Evolutionary conservation across 805 yeast species (phyloP).

Genomic region (Kluyveromyces starmeri): DNA sequence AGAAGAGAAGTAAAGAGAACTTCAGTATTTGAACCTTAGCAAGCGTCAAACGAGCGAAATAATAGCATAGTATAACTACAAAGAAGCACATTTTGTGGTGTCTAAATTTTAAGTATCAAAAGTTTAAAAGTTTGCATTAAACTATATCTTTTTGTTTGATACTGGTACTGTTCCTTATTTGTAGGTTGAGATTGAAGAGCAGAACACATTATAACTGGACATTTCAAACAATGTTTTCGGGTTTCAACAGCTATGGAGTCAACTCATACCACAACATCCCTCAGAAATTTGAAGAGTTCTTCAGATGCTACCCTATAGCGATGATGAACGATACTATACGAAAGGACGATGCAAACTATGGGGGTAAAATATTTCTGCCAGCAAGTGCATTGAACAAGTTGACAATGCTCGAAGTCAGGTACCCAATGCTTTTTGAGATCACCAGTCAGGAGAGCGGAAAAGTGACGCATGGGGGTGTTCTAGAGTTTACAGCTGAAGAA

Average conservation of each 20-base stretch:
- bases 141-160: too few relatives aligned
- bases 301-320: constrained; percentile 84
- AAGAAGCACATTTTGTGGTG: too few relatives aligned
- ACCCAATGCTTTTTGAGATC: constrained; percentile 90
- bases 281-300: constrained; percentile 70
- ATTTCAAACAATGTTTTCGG: constrained; percentile 33
- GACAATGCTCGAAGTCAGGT: constrained; percentile 83
- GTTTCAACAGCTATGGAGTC: constrained; percentile 25
- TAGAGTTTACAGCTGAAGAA: constrained; percentile 95
- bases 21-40: too few relatives aligned
- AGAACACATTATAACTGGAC: too few relatives aligned
- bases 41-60: too few relatives aligned
- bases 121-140: too few relatives aligned
- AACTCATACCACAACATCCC: constrained; percentile 25
- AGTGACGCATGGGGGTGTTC: constrained; percentile 83
- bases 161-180: too few relatives aligned
- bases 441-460: constrained; percentile 52
- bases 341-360: constrained; percentile 75
- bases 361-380: constrained; percentile 93
- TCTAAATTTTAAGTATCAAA: too few relatives aligned
- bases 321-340: constrained; percentile 76
- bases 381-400: constrained; percentile 84
- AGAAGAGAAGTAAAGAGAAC: too few relatives aligned
- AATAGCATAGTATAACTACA: too few relatives aligned
- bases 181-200: too few relatives aligned